phyloP scores from a whole-genome alignment of 1,284 basidiomycete genomes.

The Golubevia sp. region DNA sequence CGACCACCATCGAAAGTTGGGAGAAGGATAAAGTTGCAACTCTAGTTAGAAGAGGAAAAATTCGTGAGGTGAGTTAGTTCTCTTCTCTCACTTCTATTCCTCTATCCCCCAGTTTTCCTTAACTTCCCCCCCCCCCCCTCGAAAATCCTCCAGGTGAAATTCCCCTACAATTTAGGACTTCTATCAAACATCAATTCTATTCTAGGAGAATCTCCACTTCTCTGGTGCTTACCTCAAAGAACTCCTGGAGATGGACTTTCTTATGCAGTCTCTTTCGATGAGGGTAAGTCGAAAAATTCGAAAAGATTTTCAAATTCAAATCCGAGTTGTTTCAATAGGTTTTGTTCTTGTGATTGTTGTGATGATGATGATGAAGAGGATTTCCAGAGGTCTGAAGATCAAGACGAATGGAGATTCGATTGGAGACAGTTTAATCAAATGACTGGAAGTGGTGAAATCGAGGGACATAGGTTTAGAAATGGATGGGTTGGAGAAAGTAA shows the following conservation, averaged over 20 bases:
- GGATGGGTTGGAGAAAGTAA: slow-evolving; percentile 8
- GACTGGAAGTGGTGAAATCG: slow-evolving; percentile 2
- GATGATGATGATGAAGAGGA: neutral
- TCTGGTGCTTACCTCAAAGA: slow-evolving; percentile 80
- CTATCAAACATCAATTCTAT: slow-evolving; percentile 76
- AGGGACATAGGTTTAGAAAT: slow-evolving; percentile 7
- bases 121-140: too few species aligned
- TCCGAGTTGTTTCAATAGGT: slow-evolving; percentile 16
- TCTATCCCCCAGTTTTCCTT: too few species aligned
- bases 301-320: slow-evolving; percentile 53
- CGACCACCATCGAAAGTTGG: slow-evolving; percentile 95
- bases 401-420: neutral
- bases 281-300: slow-evolving; percentile 78
- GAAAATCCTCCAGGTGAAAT: slow-evolving; percentile 71
- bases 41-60: slow-evolving; percentile 80
- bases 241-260: slow-evolving; percentile 74
- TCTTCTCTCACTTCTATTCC: too few species aligned
- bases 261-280: slow-evolving; percentile 73
- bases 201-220: slow-evolving; percentile 73
- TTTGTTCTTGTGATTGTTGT: neutral
- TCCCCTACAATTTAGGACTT: slow-evolving; percentile 83
- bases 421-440: slow-evolving; percentile 13
- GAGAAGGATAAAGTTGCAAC: slow-evolving; percentile 93
- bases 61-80: slow-evolving; percentile 71
- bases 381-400: neutral